Conservation (phyloP, 345 rosid genomes). For the Microthlaspi erraticum region DNA sequence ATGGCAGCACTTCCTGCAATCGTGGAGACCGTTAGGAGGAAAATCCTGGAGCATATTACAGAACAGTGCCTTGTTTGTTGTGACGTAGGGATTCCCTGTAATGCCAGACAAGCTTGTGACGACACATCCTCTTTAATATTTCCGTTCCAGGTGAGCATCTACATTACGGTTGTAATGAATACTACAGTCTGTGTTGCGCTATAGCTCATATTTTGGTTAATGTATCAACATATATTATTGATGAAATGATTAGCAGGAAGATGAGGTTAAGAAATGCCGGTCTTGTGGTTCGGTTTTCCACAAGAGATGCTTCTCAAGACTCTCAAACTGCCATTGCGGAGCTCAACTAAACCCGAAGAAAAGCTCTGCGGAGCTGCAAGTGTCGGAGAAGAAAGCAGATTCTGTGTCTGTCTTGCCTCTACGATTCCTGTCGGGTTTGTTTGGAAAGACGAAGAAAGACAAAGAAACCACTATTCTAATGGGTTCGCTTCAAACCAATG, state of each 20-base stretch:
- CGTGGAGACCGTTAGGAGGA: slow-evolving; percentile 76
- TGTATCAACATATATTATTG: not conserved
- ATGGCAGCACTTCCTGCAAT: slow-evolving; percentile 78
- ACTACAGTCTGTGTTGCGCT: slow-evolving; percentile 1
- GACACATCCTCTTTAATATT: slow-evolving; percentile 94
- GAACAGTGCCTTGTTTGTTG: slow-evolving; percentile 92
- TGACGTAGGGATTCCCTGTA: slow-evolving; percentile 90
- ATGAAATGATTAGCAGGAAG: slow-evolving; percentile 64
- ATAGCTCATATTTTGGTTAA: not conserved
- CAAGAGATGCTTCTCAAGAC: slow-evolving; percentile 70
- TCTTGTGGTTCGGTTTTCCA: slow-evolving; percentile 73
- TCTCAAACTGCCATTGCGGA: slow-evolving; percentile 75
- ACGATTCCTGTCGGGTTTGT: slow-evolving; percentile 65
- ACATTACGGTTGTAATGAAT: not conserved
- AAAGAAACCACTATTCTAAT: slow-evolving; percentile 63
- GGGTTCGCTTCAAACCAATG: slow-evolving; percentile 79
- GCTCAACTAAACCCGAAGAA: slow-evolving; percentile 46
- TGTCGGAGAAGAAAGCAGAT: slow-evolving; percentile 55
- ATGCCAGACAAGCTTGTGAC: slow-evolving; percentile 82
- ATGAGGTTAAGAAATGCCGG: slow-evolving; percentile 63
- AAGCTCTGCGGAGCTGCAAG: slow-evolving; percentile 43
- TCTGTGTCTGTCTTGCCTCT: slow-evolving; percentile 49
- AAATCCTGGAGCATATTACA: slow-evolving; percentile 84
- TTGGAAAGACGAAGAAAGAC: slow-evolving; percentile 62
- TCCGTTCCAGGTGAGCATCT: slow-evolving; percentile 79